Conservation (phyloP, 148 eudicot species). For the Rhododendron mucronatum region DNA sequence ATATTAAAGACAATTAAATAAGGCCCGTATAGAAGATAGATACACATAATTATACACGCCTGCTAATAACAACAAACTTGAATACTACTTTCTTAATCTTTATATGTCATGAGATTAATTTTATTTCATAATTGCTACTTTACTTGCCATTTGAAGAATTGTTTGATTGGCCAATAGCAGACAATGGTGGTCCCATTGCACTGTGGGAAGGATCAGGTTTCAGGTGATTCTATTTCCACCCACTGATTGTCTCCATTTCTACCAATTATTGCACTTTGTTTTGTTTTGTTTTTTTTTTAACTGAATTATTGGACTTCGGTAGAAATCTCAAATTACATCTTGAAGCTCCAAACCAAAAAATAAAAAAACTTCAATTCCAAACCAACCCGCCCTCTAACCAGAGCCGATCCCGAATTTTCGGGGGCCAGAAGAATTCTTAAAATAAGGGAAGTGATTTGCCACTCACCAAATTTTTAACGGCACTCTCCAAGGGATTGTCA, state of each 20-base stretch:
- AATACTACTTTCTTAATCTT: neutral
- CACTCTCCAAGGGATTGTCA: too few relatives aligned
- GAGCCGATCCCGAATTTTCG: too few relatives aligned
- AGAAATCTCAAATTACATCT: too few relatives aligned
- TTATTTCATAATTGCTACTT: neutral
- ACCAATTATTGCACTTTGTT: neutral
- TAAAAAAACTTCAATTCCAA: too few relatives aligned
- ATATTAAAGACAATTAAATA: slow-evolving; percentile 17
- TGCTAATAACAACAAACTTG: neutral
- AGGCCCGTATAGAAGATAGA: neutral
- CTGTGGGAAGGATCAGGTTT: neutral
- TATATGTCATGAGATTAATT: neutral
- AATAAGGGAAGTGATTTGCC: too few relatives aligned
- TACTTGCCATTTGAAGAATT: neutral
- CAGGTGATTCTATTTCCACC: neutral
- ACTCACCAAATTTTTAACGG: too few relatives aligned
- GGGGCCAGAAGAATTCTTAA: too few relatives aligned
- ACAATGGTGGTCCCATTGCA: neutral
- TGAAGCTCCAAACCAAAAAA: too few relatives aligned
- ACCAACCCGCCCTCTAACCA: too few relatives aligned
- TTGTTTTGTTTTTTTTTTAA: too few relatives aligned
- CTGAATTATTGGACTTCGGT: neutral
- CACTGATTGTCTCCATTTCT: neutral
- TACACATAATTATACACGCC: neutral
- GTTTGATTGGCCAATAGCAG: neutral